These are phyloP conservation scores for Trichomonascaceae sp. DNA, from an alignment of 1,139 yeast species.

Conservation along the genomic window DNA sequence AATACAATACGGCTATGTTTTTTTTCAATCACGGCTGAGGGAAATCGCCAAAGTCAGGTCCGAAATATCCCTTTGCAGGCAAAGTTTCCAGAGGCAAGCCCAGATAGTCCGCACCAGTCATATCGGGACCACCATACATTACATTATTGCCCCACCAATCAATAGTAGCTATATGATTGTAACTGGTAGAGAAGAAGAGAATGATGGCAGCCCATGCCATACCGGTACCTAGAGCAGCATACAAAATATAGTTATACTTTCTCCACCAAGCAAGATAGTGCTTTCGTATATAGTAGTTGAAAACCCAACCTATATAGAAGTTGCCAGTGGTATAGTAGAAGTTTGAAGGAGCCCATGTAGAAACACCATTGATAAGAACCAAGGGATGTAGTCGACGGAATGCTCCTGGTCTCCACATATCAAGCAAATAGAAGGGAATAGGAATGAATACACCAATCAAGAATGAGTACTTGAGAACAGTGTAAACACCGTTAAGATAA, in stretches of 20 bases:
- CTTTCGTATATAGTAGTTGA: slow-evolving; percentile 48
- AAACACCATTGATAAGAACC: slow-evolving; percentile 45
- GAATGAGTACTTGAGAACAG: slow-evolving; percentile 46
- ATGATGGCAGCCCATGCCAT: slow-evolving; percentile 32
- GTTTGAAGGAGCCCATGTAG: slow-evolving; percentile 46
- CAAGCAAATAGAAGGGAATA: slow-evolving; percentile 37
- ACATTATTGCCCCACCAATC: slow-evolving; percentile 60
- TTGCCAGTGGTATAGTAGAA: slow-evolving; percentile 47
- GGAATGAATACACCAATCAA: slow-evolving; percentile 49
- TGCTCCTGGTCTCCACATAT: slow-evolving; percentile 30
- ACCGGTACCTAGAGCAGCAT: slow-evolving; percentile 54
- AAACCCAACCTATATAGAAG: slow-evolving; percentile 43
- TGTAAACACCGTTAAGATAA: slow-evolving; percentile 44
- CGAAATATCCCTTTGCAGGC: slow-evolving; percentile 45
- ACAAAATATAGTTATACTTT: slow-evolving; percentile 47
- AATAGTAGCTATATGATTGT: slow-evolving; percentile 33
- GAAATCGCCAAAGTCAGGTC: slow-evolving; percentile 30
- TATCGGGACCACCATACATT: slow-evolving; percentile 38
- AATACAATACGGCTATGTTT: neutral
- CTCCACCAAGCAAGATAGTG: slow-evolving; percentile 45
- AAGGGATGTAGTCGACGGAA: slow-evolving; percentile 40
- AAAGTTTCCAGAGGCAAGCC: slow-evolving; percentile 31
- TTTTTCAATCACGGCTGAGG: slow-evolving; percentile 13
- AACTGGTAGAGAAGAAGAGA: slow-evolving; percentile 51
- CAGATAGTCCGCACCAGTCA: slow-evolving; percentile 36